A percentile compares a stretch with the other conserved stretches of the same genome.
Conservation (phyloP, 2,329 filamentous ascomycete species). For the Lachnellula willkommii region DNA sequence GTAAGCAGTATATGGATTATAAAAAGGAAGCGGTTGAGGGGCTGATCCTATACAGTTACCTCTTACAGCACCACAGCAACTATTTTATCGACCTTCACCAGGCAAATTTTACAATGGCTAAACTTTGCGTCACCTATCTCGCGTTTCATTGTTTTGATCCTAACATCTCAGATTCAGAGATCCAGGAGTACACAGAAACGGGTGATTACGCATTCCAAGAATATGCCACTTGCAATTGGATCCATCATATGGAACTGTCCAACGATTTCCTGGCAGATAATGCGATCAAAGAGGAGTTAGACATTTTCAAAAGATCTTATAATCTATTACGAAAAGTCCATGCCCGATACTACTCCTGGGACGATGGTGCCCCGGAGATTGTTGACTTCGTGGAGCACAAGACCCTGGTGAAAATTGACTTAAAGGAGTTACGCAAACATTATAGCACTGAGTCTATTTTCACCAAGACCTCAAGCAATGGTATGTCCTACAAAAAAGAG, state of each 20-base stretch:
- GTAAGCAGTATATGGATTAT: not conserved
- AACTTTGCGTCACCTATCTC: not conserved
- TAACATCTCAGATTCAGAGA: not conserved
- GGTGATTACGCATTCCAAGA: constrained; percentile 2
- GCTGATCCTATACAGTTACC: not conserved
- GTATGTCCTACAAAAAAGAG: not conserved
- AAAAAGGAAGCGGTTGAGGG: not conserved
- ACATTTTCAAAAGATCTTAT: not conserved
- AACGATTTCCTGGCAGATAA: not conserved
- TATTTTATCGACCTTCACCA: not conserved
- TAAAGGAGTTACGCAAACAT: not conserved
- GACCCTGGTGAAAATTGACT: not conserved
- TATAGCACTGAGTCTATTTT: not conserved
- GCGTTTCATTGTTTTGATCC: constrained; percentile 2
- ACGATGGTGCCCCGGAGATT: not conserved
- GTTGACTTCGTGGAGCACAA: not conserved
- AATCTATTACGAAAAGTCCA: not conserved
- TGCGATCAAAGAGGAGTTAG: not conserved
- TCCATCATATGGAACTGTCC: not conserved
- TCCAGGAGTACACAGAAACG: not conserved
- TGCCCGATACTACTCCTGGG: not conserved
- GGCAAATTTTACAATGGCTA: not conserved
- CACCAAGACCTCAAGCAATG: not conserved
- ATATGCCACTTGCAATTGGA: constrained; percentile 3
- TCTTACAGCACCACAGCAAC: not conserved